Evolutionary conservation across 2,329 filamentous ascomycete genomes (phyloP).

Genomic region (Diaporthe amygdali): DNA sequence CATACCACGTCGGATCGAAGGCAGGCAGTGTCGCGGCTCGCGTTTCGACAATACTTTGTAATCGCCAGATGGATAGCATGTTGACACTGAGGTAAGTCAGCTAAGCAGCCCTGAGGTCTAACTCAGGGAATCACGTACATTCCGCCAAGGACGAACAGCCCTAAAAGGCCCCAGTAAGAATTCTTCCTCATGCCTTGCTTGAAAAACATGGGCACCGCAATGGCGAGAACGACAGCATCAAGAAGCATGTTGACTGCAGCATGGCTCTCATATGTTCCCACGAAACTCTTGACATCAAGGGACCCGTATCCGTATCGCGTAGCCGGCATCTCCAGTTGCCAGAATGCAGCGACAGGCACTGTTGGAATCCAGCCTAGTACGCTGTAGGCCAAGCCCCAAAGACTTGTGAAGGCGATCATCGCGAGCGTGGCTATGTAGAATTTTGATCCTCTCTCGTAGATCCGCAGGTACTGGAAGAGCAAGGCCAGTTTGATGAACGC

Average conservation of each 20-base stretch:
- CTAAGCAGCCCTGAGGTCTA: background rate
- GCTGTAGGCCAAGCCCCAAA: conserved; percentile 38
- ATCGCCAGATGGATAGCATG: conserved; percentile 37
- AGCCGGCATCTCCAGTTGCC: conserved; percentile 29
- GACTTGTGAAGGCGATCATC: conserved; percentile 33
- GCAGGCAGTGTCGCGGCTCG: conserved; percentile 39
- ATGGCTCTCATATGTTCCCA: conserved; percentile 36
- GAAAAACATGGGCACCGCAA: conserved; percentile 38
- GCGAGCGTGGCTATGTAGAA: conserved; percentile 27
- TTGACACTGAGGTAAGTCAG: conserved; percentile 32
- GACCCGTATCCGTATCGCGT: conserved; percentile 37
- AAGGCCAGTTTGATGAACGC: conserved; percentile 29
- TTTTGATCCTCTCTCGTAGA: conserved; percentile 26
- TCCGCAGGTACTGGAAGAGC: conserved; percentile 29
- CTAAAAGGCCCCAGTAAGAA: conserved; percentile 36
- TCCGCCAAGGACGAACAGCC: conserved; percentile 37
- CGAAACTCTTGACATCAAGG: conserved; percentile 29
- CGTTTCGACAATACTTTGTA: conserved; percentile 35
- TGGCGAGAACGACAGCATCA: conserved; percentile 37
- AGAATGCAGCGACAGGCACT: conserved; percentile 36
- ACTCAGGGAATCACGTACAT: conserved; percentile 30
- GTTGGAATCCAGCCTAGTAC: conserved; percentile 39
- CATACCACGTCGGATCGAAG: conserved; percentile 42
- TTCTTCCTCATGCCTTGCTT: conserved; percentile 32
- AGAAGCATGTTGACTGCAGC: conserved; percentile 36